phyloP scores from a whole-genome alignment of 1,139 yeast species.

The Blastobotrys aristatus region DNA sequence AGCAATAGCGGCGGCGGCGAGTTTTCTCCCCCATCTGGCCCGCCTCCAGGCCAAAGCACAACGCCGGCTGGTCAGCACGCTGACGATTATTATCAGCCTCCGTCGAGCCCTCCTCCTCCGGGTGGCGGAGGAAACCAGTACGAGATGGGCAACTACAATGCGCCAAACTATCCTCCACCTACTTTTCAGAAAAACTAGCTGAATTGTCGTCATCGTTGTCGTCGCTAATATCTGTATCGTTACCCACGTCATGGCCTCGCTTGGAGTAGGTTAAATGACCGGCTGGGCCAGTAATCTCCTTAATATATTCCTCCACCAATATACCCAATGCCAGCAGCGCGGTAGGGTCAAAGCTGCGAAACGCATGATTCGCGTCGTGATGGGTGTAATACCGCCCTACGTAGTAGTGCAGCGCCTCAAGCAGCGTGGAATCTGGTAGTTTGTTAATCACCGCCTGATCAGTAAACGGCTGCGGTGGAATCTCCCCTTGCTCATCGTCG shows the following conservation, averaged over 20 bases:
- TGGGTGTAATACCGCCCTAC: slow-evolving; percentile 22
- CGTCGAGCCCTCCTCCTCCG: background rate
- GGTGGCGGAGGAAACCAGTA: background rate
- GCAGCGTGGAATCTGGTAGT: slow-evolving; percentile 12
- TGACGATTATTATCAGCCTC: background rate
- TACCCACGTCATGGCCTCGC: background rate
- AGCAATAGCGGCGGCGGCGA: background rate
- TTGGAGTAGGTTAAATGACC: slow-evolving; percentile 29
- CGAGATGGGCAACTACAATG: slow-evolving; percentile 18
- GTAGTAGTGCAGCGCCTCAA: slow-evolving; percentile 26
- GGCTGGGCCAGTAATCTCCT: slow-evolving; percentile 26
- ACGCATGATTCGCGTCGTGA: slow-evolving; percentile 15
- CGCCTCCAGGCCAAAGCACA: slow-evolving; percentile 13
- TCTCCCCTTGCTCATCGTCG: background rate
- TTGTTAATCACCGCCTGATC: no score
- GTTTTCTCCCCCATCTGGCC: slow-evolving; percentile 18
- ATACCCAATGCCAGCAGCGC: slow-evolving; percentile 34
- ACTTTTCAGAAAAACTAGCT: slow-evolving; percentile 4
- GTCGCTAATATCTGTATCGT: background rate
- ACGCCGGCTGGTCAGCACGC: no score
- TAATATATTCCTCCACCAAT: slow-evolving; percentile 32
- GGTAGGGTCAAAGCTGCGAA: slow-evolving; percentile 29
- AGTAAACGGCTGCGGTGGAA: no score
- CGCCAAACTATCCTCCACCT: slow-evolving; percentile 17
- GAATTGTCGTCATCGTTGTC: no score